phyloP scores from a whole-genome alignment of 225 moss, liverwort and hornwort species.

The Anthoceros angustus region DNA sequence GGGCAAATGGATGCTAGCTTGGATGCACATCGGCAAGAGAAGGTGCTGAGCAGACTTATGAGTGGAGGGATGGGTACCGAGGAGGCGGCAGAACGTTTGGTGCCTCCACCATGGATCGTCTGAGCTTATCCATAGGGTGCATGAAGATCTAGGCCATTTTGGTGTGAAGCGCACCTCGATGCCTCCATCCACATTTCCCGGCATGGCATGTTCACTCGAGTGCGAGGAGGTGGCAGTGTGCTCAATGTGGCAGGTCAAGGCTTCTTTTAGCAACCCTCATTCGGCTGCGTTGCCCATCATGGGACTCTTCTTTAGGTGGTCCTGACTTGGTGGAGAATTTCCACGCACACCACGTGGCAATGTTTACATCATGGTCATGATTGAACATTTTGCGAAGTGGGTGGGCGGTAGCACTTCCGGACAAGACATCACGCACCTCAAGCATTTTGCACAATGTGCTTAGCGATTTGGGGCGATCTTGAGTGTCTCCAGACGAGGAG shows the following conservation, averaged over 20 bases:
- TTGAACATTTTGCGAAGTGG: conserved; percentile 4
- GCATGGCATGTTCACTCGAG: not conserved
- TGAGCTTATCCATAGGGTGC: not conserved
- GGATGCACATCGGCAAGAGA: not conserved
- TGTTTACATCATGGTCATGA: not conserved
- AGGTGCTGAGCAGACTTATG: not conserved
- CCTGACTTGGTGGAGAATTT: not conserved
- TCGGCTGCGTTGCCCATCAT: not conserved
- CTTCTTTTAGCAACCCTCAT: not conserved
- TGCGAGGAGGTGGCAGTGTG: not conserved
- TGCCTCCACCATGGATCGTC: not conserved
- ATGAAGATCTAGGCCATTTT: no score
- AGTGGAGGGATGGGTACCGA: not conserved
- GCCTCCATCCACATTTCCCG: not conserved
- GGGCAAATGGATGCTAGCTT: not conserved
- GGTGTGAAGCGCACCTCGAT: no score
- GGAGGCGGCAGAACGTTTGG: not conserved
- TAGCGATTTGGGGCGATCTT: not conserved
- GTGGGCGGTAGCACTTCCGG: not conserved
- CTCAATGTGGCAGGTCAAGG: not conserved
- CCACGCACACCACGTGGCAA: not conserved
- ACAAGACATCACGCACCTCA: not conserved
- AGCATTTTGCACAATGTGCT: not conserved
- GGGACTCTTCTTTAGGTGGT: not conserved
- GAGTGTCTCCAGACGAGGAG: not conserved